phyloP scores from a whole-genome alignment of 2,329 filamentous ascomycete genomes.

The Alternaria sp. region DNA sequence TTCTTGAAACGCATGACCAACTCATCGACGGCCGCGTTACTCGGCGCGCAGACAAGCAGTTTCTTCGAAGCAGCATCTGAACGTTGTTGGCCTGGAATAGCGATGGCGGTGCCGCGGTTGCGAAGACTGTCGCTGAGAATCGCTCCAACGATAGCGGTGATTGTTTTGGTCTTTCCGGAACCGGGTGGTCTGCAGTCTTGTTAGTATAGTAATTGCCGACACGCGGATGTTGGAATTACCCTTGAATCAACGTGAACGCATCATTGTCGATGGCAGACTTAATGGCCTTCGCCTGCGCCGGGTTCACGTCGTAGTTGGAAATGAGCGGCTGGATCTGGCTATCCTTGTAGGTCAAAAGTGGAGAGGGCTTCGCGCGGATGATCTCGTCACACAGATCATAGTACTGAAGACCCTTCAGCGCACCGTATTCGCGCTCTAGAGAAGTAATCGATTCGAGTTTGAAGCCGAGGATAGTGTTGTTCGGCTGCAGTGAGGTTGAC shows the following conservation, averaged over 20 bases:
- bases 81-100: slow-evolving; percentile 44
- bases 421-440: slow-evolving; percentile 93
- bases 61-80: slow-evolving; percentile 70
- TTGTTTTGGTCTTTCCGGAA: slow-evolving; percentile 98
- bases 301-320: slow-evolving; percentile 82
- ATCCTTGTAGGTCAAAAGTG: slow-evolving; percentile 80
- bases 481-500: slow-evolving; percentile 70
- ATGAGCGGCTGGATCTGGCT: slow-evolving; percentile 72
- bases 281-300: slow-evolving; percentile 88
- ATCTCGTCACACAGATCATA: slow-evolving; percentile 97
- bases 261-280: slow-evolving; percentile 93
- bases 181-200: slow-evolving; percentile 73
- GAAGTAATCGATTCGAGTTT: slow-evolving; percentile 94
- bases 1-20: slow-evolving; percentile 89
- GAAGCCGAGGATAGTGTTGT: slow-evolving; percentile 72
- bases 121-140: slow-evolving; percentile 69
- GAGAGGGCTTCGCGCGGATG: slow-evolving; percentile 85
- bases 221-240: slow-evolving; percentile 53
- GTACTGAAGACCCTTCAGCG: slow-evolving; percentile 87
- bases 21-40: slow-evolving; percentile 97
- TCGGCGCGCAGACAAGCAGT: slow-evolving; percentile 94
- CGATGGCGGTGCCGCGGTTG: slow-evolving; percentile 55
- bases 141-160: slow-evolving; percentile 92
- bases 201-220: slow-evolving; percentile 22
- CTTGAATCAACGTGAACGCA: slow-evolving; percentile 95